phyloP scores from a whole-genome alignment of 1,284 basidiomycete genomes.

The Boletus semigastroideus region DNA sequence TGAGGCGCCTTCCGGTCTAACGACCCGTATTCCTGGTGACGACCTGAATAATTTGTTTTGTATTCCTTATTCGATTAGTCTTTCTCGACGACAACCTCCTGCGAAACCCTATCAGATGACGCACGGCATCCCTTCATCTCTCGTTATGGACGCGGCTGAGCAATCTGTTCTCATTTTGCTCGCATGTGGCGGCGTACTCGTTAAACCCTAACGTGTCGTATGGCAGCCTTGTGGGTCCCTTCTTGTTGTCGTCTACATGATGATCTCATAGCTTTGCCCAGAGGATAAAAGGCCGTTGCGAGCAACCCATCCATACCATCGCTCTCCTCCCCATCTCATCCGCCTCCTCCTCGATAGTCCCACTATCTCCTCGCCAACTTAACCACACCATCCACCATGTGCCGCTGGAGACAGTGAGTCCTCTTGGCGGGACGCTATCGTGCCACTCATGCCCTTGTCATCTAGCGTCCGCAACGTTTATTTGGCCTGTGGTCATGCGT shows the following conservation, averaged over 20 bases:
- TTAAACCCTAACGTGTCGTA: constrained; percentile 25
- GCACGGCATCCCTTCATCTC: constrained; percentile 30
- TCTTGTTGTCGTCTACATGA: constrained; percentile 13
- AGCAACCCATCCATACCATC: constrained; percentile 13
- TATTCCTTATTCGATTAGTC: constrained; percentile 35
- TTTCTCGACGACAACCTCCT: constrained; percentile 37
- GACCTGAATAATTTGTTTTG: constrained; percentile 15
- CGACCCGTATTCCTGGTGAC: constrained; percentile 15
- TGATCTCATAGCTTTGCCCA: constrained; percentile 30
- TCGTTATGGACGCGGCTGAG: constrained; percentile 25
- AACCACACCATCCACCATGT: constrained; percentile 29
- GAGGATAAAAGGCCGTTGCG: constrained; percentile 28
- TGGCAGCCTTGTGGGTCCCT: constrained; percentile 21
- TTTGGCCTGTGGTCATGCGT: constrained; percentile 38
- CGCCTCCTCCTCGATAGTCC: constrained; percentile 1
- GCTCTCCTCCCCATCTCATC: constrained; percentile 1
- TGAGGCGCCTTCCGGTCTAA: constrained; percentile 18
- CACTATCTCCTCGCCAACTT: not conserved
- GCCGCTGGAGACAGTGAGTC: constrained; percentile 40
- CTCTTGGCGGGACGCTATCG: not conserved
- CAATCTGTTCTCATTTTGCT: constrained; percentile 32
- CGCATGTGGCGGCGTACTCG: constrained; percentile 21
- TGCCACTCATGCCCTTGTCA: constrained; percentile 8
- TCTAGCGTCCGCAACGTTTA: constrained; percentile 44
- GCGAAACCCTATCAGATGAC: constrained; percentile 38